Base-by-base conservation (phyloP, 441 rosid species). In the Breynia disticha region DNA sequence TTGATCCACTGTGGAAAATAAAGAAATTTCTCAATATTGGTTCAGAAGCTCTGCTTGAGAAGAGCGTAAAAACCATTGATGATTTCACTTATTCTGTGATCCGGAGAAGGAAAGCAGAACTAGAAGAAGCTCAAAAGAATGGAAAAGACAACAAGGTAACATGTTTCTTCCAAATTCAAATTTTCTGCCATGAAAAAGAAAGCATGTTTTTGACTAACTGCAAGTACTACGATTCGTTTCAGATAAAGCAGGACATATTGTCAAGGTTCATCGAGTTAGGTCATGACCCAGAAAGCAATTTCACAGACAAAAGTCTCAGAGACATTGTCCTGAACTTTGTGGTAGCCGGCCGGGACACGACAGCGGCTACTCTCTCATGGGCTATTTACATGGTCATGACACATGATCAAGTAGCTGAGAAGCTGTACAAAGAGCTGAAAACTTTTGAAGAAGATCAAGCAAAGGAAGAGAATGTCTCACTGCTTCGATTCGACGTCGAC, bases 321-420 rank as follows among this genome's bases (percentile, higher is more conserved):
- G 97, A 91, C 68, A 74, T 87, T 19, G 86, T 91, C 49, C 84
- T 91, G 11, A 88, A 91, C 78, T 91, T 88, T 67, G 95, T 88
- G 22, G 86, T 88, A 1, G 97, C 96, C 21, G 96, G 98, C 15
- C 68, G 98, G 46, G 98, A 91, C 72, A 91, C 98, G 10, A 88
- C 98, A 18, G 96, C 96, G 17, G 79, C 96, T 59, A 91, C 98
- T 71, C 87, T 91, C 37, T 82, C 91, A 22, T 86, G 98, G 98
- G 94, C 87, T 3, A 66, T 84, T 47, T 86, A 84, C 79, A 79
- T 82, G 95, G 64, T 82, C 65, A 78, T 86, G 88, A 72, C 64
- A 42, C 72, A 86, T 63, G 62, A 52, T 1, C 46, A 79, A 55
- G 84, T 81, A 16, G 95, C 96, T 13, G 71, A 80, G 54, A 86